Evolutionary conservation across 345 rosid species (phyloP), one percentile per base, ranked within the genome.

Genomic region (Psidium guajava): DNA sequence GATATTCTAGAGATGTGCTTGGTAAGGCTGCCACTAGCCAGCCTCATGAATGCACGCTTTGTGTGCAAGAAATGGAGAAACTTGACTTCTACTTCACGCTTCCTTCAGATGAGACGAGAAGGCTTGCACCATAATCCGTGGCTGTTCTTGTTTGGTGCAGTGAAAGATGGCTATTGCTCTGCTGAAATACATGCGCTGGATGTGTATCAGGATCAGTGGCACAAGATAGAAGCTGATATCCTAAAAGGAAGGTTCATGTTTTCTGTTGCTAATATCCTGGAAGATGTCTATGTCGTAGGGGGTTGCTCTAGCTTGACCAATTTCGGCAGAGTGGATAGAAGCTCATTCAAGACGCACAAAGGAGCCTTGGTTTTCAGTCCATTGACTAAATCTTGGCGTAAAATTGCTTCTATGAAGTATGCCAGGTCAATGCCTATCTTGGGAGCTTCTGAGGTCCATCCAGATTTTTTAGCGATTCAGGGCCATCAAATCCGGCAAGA

Each of bases 31-130:
- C 99, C 99, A 11, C 83, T 97, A 88, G 91, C 92, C 61, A 92
- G 95, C 84, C 91, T 97, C 80, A 87, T 95, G 98, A 97, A 89
- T 84, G 95, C 98, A 11, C 98, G 97, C 27, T 95, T 97, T 51
- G 99, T 97, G 55, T 97, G 99, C 91, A 97, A 97, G 94, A 97
- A 93, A 87, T 97, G 99, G 99, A 90, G 94, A 86, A 85, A 85
- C 89, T 89, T 96, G 95, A 91, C 96, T 40, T 93, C 94, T 21
- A 92, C 93, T 32, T 85, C 93, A 53, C 91, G 96, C 73, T 96
- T 97, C 88, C 85, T 97, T 86, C 95, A 89, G 89, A 87, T 94
- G 92, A 93, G 99, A 87, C 91, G 85, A 54, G 95, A 95, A 83
- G 93, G 98, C 27, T 91, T 75, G 13, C 90, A 91, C 88, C 96